phyloP scores from a whole-genome alignment of 1,284 basidiomycete genomes.

The Sanguinoderma infundibulare region DNA sequence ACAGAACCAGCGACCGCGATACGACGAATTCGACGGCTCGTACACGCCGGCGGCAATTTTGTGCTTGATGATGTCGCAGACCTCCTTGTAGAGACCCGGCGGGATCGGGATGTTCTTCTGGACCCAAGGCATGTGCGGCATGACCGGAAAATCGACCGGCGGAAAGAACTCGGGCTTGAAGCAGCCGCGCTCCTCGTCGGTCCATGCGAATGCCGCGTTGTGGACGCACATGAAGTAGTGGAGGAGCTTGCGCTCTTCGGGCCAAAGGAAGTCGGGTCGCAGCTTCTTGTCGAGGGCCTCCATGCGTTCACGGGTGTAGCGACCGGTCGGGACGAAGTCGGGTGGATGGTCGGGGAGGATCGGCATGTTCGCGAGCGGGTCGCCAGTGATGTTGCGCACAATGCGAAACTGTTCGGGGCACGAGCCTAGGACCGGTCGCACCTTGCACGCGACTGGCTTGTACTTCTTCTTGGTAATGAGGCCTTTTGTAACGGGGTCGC shows the following conservation, averaged over 20 bases:
- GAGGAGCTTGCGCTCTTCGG: too few relatives aligned
- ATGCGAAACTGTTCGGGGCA: too few relatives aligned
- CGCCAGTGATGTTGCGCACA: too few relatives aligned
- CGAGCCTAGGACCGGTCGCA: constrained; percentile 30
- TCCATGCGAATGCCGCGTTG: too few relatives aligned
- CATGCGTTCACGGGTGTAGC: constrained; percentile 37
- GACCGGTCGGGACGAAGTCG: constrained; percentile 31
- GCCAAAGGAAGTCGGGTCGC: constrained; percentile 35
- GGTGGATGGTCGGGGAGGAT: constrained; percentile 8
- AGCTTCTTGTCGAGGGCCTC: constrained; percentile 30
- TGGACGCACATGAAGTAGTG: too few relatives aligned
- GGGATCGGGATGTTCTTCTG: constrained; percentile 4
- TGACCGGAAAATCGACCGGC: constrained; percentile 7
- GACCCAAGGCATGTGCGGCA: constrained; percentile 26
- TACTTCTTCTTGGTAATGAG: constrained; percentile 39
- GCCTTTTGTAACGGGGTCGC: too few relatives aligned
- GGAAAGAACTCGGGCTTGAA: constrained; percentile 17
- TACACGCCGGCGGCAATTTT: constrained; percentile 1
- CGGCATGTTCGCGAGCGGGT: constrained; percentile 36
- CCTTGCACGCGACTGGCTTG: constrained; percentile 39
- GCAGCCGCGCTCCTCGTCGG: too few relatives aligned
- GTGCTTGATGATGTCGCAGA: too few relatives aligned
- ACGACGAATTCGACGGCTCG: constrained; percentile 1
- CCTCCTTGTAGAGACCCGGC: neutral
- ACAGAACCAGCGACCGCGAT: constrained; percentile 2